A percentile compares a stretch with the other conserved stretches of the same genome.
phyloP scores from a whole-genome alignment of 2,329 filamentous ascomycete genomes.

The Sarocladium oryzae region DNA sequence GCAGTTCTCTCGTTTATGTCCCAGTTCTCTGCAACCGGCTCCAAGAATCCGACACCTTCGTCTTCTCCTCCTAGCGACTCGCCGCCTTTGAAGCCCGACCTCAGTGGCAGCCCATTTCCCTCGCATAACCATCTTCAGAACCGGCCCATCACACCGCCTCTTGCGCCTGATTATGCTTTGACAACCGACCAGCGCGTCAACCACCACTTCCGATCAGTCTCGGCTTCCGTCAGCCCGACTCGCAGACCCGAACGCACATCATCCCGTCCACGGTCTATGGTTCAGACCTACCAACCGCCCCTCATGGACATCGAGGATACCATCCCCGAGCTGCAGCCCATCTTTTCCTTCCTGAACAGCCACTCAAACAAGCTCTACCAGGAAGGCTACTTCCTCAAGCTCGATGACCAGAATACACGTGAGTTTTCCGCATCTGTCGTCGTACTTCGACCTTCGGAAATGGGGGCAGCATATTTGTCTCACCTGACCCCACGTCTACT shows the following conservation, averaged over 20 bases:
- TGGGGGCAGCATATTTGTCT: too few relatives aligned
- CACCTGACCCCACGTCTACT: constrained; percentile 12
- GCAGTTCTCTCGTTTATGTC: constrained; percentile 86
- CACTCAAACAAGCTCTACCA: constrained; percentile 96
- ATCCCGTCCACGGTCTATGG: constrained; percentile 76
- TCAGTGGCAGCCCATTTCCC: constrained; percentile 19
- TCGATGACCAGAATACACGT: constrained; percentile 92
- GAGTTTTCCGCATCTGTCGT: too few relatives aligned
- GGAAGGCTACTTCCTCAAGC: constrained; percentile 94
- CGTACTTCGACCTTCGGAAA: too few relatives aligned
- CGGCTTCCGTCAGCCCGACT: constrained; percentile 32
- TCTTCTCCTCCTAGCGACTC: constrained; percentile 36
- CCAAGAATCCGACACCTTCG: constrained; percentile 38
- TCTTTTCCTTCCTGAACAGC: constrained; percentile 90
- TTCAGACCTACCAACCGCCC: constrained; percentile 78
- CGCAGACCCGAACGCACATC: constrained; percentile 35
- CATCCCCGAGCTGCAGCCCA: constrained; percentile 85
- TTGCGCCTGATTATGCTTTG: constrained; percentile 34
- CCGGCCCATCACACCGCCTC: constrained; percentile 32
- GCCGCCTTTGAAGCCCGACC: constrained; percentile 20
- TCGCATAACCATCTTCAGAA: constrained; percentile 30
- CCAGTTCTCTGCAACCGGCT: constrained; percentile 54
- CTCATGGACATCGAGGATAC: constrained; percentile 84
- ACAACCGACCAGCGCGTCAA: constrained; percentile 16
- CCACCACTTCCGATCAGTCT: constrained; percentile 14